Evolutionary conservation across 1,284 basidiomycete genomes (phyloP), one percentile per base, ranked within the genome.

Genomic region (Athelia psychrophila): DNA sequence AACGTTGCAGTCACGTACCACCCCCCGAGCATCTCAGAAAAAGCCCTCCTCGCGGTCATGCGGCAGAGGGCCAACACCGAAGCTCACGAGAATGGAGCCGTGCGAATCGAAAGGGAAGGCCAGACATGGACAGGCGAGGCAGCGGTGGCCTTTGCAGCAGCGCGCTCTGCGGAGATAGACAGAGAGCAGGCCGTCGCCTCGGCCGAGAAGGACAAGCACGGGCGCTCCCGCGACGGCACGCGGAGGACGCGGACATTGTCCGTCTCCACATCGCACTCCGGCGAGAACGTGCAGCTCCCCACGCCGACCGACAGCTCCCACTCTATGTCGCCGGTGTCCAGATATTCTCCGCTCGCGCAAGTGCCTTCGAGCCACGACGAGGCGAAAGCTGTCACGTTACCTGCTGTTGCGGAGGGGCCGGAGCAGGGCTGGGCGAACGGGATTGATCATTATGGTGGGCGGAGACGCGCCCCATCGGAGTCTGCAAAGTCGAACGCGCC

Each of bases 1-100:
- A 66, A 65, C 48, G 63, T 69, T 48, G 57, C 63, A 19, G 66
- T 72, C 48, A 63, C 69, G 25, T 67, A 71, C 53, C n/a, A 50
- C 16, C 52, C 64, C 35, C 69, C 68, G 8, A 55, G 35, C 22
- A 47, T 63, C 44, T 42, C 59, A 13, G 33, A 51, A 18, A 52
- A 52, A 33, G 51, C 60, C 16, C 65, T 62, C 61, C 48, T 58
- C 10, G 54, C 54, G n/a, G 54, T 66, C 30, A 30, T 36, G 23
- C 54, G 58, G 52, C 58, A 60, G 48, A 46, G 60, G 45, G 50
- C 56, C n/a, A 49, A 57, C n/a, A 52, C 53, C 35, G 57, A 58
- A 44, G 49, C 54, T 16, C n/a, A 52, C 15, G 53, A 55, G 33
- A 53, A 48, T 55, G 57, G 60, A 36, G 60, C 59, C 36, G 36